Evolutionary conservation across 2,329 filamentous ascomycete genomes (phyloP).

Genomic region (Verticillium isaacii): DNA sequence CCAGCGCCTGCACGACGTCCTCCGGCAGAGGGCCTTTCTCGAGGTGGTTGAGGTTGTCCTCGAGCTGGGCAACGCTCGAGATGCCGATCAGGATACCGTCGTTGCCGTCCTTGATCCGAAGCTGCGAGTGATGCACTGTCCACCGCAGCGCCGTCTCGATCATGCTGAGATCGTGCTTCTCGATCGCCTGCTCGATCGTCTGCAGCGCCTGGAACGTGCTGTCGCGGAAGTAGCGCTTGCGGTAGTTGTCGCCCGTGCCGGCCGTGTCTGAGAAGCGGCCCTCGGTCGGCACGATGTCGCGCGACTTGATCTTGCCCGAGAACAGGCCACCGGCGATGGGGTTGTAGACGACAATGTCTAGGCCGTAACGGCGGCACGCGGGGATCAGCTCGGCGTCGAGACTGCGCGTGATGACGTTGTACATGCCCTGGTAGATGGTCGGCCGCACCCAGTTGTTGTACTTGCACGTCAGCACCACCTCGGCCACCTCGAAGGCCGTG

Average conservation of each 20-base stretch:
- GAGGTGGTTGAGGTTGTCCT: conserved; percentile 51
- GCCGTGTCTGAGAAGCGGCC: conserved; percentile 64
- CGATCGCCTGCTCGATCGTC: conserved; percentile 61
- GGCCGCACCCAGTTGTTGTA: conserved; percentile 78
- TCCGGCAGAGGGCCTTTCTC: conserved; percentile 71
- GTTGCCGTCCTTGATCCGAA: conserved; percentile 46
- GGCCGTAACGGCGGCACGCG: conserved; percentile 68
- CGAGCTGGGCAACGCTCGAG: conserved; percentile 52
- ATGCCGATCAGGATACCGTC: conserved; percentile 59
- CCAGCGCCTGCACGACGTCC: conserved; percentile 69
- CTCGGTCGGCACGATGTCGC: conserved; percentile 55
- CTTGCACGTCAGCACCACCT: conserved; percentile 74
- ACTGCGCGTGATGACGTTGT: conserved; percentile 72
- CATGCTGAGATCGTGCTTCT: conserved; percentile 63
- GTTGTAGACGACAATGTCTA: conserved; percentile 79
- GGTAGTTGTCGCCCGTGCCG: conserved; percentile 50
- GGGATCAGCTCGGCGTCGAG: conserved; percentile 73
- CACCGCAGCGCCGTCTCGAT: conserved; percentile 73
- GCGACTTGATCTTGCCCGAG: conserved; percentile 71
- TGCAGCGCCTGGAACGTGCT: conserved; percentile 57
- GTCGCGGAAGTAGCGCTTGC: conserved; percentile 68
- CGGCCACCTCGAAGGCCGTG: conserved; percentile 82
- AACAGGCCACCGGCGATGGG: conserved; percentile 77
- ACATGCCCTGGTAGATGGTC: conserved; percentile 84
- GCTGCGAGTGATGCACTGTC: conserved; percentile 64